Evolutionary conservation across 306 rosid genomes (phyloP).

Genomic region (Albizia julibrissin): DNA sequence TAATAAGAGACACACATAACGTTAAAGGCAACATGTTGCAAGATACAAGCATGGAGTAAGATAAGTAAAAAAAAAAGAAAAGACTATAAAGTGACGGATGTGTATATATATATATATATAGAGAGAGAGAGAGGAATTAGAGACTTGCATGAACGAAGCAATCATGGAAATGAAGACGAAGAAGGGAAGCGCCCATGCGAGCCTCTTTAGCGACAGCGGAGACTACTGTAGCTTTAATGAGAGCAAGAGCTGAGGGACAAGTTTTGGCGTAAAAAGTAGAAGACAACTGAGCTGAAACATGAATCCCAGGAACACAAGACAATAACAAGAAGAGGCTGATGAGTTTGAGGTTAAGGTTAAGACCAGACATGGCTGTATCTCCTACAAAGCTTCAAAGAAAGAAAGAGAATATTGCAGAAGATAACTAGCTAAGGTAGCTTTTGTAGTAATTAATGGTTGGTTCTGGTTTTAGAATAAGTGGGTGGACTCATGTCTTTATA

Average conservation of each 20-base stretch:
- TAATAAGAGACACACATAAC: neutral
- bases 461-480: neutral
- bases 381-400: neutral
- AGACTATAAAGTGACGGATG: neutral
- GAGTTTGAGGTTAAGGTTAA: conserved; percentile 20
- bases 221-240: conserved; percentile 42
- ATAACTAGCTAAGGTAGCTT: neutral
- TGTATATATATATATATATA: neutral
- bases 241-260: conserved; percentile 63
- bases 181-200: conserved; percentile 89
- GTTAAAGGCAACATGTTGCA: neutral
- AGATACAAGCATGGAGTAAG: neutral
- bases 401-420: neutral
- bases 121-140: neutral
- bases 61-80: neutral
- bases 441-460: neutral
- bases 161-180: conserved; percentile 88
- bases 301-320: conserved; percentile 31
- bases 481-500: neutral
- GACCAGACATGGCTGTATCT: conserved; percentile 10
- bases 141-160: conserved; percentile 81
- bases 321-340: conserved; percentile 14
- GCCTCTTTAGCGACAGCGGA: conserved; percentile 52
- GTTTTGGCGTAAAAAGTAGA: conserved; percentile 46
- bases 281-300: conserved; percentile 57